These are phyloP conservation scores for Arxiozyma bovina DNA, from an alignment of 1,139 yeast species.

Conservation along the genomic window DNA sequence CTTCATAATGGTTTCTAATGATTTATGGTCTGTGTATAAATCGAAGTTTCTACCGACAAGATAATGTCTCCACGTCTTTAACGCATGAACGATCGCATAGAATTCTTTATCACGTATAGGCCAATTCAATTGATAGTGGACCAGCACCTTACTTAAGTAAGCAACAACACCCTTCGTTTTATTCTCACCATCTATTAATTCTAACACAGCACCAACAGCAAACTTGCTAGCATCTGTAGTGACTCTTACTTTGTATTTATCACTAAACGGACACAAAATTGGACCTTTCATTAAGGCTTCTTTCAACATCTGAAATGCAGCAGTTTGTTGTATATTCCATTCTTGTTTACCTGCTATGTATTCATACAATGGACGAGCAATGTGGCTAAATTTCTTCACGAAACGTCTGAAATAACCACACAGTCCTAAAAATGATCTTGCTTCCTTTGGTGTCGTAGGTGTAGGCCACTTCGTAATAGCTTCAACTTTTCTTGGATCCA, in stretches of 20 bases:
- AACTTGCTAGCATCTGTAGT: not conserved
- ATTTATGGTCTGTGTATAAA: not conserved
- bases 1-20: not conserved
- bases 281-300: not conserved
- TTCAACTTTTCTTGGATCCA: not conserved
- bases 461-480: not conserved
- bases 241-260: not conserved
- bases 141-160: not conserved
- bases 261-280: not conserved
- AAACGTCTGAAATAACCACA: not conserved
- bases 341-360: not conserved
- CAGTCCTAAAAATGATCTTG: not conserved
- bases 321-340: not conserved
- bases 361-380: not conserved
- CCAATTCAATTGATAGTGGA: not conserved
- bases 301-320: not conserved
- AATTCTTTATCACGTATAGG: not conserved
- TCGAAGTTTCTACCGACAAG: not conserved
- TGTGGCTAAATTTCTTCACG: not conserved
- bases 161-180: not conserved
- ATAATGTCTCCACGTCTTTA: not conserved
- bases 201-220: constrained; percentile 1
- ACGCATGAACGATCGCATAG: not conserved
- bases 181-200: not conserved
- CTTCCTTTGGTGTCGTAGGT: not conserved